Evolutionary conservation across 2,329 filamentous ascomycete species (phyloP), one percentile per base, ranked within the genome.

Genomic region (Cytospora paraplurivora): DNA sequence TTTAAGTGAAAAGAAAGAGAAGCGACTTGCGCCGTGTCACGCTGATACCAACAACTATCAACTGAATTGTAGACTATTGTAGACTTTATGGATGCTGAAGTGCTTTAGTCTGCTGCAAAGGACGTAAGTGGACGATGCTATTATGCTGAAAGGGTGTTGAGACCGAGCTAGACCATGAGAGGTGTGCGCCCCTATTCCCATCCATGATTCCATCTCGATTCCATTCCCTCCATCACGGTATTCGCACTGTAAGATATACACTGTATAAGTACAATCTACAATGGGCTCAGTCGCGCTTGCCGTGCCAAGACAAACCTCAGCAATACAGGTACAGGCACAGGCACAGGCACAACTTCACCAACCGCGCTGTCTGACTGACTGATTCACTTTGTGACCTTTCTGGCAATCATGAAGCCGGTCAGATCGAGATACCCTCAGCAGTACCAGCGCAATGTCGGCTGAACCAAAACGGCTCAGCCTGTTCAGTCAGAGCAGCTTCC

Each of bases 401-500:
- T 61, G n/a, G 37, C 11, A 51, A 59, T 10, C 49, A 66, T 66
- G 62, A 64, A 50, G 34, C 12, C 21, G 32, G 17, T 47, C 41
- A 34, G 21, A 35, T 50, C 35, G 32, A 12, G n/a, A 10, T 15
- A 49, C 50, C 49, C 13, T 47, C 32, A 53, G 38, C 38, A 41
- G 38, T 49, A 41, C 56, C 47, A 57, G 35, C 51, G 56, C 54
- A 55, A 66, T 66, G 64, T 63, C 64, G 56, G 64, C 61, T 49
- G 62, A 64, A 53, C 19, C 41, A 50, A 35, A 70, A 64, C 66
- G 76, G 67, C 78, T 86, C 65, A 68, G 77, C 67, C 78, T 83
- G 53, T 75, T 84, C 67, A 84, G 84, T 75, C 82, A 88, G 72
- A 86, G 85, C 68, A 78, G 79, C 68, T 81, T 89, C 66, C 79